Evolutionary conservation across 2,329 filamentous ascomycete species (phyloP).

Genomic region (Ascochyta fabae): DNA sequence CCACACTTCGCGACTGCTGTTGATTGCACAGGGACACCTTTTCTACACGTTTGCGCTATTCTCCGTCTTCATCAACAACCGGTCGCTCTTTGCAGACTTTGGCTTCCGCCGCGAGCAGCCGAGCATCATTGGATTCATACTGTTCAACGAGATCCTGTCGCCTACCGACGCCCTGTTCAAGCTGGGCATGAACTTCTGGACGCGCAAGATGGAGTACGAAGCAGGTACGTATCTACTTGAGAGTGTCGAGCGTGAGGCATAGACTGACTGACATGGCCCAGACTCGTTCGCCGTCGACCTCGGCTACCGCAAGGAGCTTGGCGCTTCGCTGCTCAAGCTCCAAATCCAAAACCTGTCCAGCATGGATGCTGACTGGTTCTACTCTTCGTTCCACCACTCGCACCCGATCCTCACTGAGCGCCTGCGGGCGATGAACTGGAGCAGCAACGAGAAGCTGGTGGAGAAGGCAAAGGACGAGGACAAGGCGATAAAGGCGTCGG

Average conservation of each 20-base stretch:
- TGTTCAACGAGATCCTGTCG: slow-evolving; percentile 95
- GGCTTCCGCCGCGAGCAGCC: slow-evolving; percentile 84
- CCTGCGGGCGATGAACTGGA: slow-evolving; percentile 89
- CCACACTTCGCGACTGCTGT: slow-evolving; percentile 90
- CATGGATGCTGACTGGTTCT: slow-evolving; percentile 99
- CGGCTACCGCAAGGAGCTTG: slow-evolving; percentile 83
- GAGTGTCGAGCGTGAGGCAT: background rate
- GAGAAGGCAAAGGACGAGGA: slow-evolving; percentile 61
- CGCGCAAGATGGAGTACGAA: slow-evolving; percentile 93
- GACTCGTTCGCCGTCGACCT: slow-evolving; percentile 85
- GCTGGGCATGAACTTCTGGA: slow-evolving; percentile 94
- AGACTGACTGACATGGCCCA: slow-evolving; percentile 34
- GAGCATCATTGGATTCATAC: slow-evolving; percentile 95
- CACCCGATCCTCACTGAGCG: slow-evolving; percentile 96
- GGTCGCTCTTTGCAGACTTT: slow-evolving; percentile 87
- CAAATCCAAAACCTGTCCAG: slow-evolving; percentile 98
- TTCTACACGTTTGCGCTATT: slow-evolving; percentile 98
- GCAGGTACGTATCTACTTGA: slow-evolving; percentile 63
- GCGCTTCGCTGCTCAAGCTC: slow-evolving; percentile 89
- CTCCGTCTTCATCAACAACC: slow-evolving; percentile 96
- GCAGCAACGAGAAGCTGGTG: slow-evolving; percentile 65
- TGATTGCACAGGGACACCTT: slow-evolving; percentile 81
- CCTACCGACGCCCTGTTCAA: slow-evolving; percentile 96
- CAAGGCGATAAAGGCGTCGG: slow-evolving; percentile 72
- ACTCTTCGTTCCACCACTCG: slow-evolving; percentile 97